These are phyloP conservation scores for Fragilariopsis cylindrus DNA, from an alignment of 108 stramenopile genomes.

Conservation along the genomic window DNA sequence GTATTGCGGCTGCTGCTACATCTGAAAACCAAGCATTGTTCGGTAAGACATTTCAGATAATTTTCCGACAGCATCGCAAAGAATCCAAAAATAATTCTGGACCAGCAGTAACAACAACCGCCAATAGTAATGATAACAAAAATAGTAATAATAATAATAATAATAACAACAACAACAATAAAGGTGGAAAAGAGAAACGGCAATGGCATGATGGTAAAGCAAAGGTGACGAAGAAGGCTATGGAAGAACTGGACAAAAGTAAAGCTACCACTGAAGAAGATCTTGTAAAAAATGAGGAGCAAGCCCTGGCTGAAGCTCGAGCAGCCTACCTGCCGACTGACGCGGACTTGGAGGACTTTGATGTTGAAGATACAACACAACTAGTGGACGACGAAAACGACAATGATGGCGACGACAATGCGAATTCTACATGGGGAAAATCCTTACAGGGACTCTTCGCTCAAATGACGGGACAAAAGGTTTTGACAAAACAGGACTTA, in stretches of 20 bases:
- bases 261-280: constrained; percentile 42
- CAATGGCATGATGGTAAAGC: constrained; percentile 83
- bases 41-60: constrained; percentile 47
- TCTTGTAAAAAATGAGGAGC: constrained; percentile 32
- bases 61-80: constrained; percentile 41
- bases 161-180: not conserved
- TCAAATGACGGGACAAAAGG: constrained; percentile 64
- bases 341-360: constrained; percentile 78
- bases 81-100: not conserved
- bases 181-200: constrained; percentile 61
- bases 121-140: constrained; percentile 29
- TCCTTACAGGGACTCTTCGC: constrained; percentile 54
- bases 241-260: constrained; percentile 69
- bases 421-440: constrained; percentile 41
- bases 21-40: constrained; percentile 32
- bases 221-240: constrained; percentile 77
- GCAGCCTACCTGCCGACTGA: constrained; percentile 84
- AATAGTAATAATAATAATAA: not conserved
- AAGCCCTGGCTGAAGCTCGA: constrained; percentile 83
- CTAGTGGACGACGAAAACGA: constrained; percentile 51
- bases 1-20: constrained; percentile 3
- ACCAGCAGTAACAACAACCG: constrained; percentile 3
- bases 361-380: constrained; percentile 62
- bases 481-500: constrained; percentile 68
- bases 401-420: constrained; percentile 37